Evolutionary conservation across 2,329 filamentous ascomycete genomes (phyloP).

Genomic region (Neophaeococcomyces aloes): DNA sequence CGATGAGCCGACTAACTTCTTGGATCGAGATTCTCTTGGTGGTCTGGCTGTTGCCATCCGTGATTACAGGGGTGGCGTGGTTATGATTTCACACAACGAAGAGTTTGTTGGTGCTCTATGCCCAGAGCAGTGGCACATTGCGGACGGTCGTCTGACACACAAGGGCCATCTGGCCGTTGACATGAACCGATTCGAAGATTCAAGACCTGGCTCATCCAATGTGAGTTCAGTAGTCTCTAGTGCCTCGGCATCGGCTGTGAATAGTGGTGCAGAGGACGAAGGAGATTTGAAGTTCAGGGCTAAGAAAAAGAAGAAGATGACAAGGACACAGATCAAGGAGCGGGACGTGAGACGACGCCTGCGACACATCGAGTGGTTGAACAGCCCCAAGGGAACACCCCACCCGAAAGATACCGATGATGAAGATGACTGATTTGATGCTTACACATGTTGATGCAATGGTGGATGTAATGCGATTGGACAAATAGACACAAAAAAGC

Average conservation of each 20-base stretch:
- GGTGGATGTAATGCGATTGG: background rate
- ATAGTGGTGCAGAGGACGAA: slow-evolving; percentile 74
- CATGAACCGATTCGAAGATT: slow-evolving; percentile 80
- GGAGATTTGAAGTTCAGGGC: slow-evolving; percentile 75
- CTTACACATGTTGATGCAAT: background rate
- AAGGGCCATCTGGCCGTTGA: slow-evolving; percentile 65
- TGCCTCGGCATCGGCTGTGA: slow-evolving; percentile 54
- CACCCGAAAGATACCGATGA: slow-evolving; percentile 69
- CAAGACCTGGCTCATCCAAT: slow-evolving; percentile 52
- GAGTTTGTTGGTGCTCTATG: slow-evolving; percentile 95
- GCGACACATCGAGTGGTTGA: slow-evolving; percentile 75
- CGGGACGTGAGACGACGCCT: slow-evolving; percentile 74
- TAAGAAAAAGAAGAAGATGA: slow-evolving; percentile 80
- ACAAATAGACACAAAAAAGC: background rate
- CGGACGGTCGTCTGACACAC: slow-evolving; percentile 74
- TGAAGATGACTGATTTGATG: slow-evolving; percentile 39
- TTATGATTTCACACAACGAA: slow-evolving; percentile 99
- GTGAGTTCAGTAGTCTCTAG: slow-evolving; percentile 49
- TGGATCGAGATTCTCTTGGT: slow-evolving; percentile 94
- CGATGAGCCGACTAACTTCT: slow-evolving; percentile 98
- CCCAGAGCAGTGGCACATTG: slow-evolving; percentile 92
- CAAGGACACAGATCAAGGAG: slow-evolving; percentile 91
- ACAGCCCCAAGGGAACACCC: slow-evolving; percentile 73
- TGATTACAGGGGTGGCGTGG: slow-evolving; percentile 95
- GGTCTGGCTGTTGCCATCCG: slow-evolving; percentile 95